phyloP scores from a whole-genome alignment of 2,329 filamentous ascomycete species.

The Thielaviopsis ethacetica region DNA sequence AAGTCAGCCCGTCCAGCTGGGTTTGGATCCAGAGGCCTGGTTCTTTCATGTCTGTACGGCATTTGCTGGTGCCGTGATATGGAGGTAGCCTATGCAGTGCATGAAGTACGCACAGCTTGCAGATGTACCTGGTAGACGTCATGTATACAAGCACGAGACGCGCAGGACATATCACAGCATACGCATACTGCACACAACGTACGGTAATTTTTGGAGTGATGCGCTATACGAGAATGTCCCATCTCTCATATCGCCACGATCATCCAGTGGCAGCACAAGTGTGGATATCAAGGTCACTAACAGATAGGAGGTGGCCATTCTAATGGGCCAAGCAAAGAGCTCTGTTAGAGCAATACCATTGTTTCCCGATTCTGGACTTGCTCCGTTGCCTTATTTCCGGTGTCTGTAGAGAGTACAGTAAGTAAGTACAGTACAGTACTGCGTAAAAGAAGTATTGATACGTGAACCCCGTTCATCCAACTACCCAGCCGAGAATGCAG shows the following conservation, averaged over 20 bases:
- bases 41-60: neutral
- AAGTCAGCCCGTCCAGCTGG: neutral
- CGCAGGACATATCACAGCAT: too few species aligned
- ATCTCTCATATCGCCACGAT: neutral
- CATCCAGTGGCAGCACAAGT: neutral
- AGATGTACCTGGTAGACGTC: neutral
- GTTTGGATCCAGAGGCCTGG: neutral
- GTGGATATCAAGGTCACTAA: neutral
- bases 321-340: neutral
- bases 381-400: neutral
- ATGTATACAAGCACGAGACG: neutral
- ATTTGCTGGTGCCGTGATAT: neutral
- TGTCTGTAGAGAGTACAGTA: too few species aligned
- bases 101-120: neutral
- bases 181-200: too few species aligned
- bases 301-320: neutral
- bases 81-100: neutral
- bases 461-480: neutral
- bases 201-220: neutral
- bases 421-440: too few species aligned
- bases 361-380: neutral
- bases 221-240: neutral
- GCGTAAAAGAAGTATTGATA: neutral
- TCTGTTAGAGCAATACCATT: neutral
- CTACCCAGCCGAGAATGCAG: neutral